Conservation (phyloP, 371 early-diverging fungal species). For the Nematocida sp. region DNA sequence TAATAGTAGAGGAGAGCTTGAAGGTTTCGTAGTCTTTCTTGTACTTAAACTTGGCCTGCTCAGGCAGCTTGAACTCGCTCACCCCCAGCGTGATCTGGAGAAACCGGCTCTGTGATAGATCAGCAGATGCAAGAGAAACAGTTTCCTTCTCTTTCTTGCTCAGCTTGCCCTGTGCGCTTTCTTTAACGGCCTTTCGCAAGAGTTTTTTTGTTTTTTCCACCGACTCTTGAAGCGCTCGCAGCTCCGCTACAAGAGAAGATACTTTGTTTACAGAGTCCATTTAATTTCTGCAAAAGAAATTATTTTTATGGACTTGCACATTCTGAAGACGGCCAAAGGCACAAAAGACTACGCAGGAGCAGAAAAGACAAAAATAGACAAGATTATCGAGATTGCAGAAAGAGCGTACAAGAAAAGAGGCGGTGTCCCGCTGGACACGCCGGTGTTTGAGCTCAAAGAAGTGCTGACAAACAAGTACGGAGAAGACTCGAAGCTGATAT, state of each 20-base stretch:
- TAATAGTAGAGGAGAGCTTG: constrained; percentile 63
- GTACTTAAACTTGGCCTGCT: constrained; percentile 62
- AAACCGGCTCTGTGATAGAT: background rate
- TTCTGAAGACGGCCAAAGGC: constrained; percentile 69
- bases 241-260: background rate
- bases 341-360: constrained; percentile 85
- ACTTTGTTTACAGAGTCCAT: background rate
- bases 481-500: constrained; percentile 95
- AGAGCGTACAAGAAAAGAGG: constrained; percentile 84
- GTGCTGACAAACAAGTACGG: constrained; percentile 95
- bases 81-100: constrained; percentile 32
- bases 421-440: constrained; percentile 93
- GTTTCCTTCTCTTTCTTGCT: no score
- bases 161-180: no score
- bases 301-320: constrained; percentile 14
- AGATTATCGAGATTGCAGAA: constrained; percentile 76
- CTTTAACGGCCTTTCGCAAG: background rate
- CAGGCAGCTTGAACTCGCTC: constrained; percentile 48
- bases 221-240: background rate
- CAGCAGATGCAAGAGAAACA: no score
- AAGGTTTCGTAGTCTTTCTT: constrained; percentile 66
- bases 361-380: constrained; percentile 84
- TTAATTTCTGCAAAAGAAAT: constrained; percentile 2
- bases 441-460: constrained; percentile 94
- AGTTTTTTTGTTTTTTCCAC: constrained; percentile 1